Percentiles rank a stretch among this genome's conserved stretches.
Conservation (phyloP, 179 eudicot species). For the Spergularia azorica region DNA sequence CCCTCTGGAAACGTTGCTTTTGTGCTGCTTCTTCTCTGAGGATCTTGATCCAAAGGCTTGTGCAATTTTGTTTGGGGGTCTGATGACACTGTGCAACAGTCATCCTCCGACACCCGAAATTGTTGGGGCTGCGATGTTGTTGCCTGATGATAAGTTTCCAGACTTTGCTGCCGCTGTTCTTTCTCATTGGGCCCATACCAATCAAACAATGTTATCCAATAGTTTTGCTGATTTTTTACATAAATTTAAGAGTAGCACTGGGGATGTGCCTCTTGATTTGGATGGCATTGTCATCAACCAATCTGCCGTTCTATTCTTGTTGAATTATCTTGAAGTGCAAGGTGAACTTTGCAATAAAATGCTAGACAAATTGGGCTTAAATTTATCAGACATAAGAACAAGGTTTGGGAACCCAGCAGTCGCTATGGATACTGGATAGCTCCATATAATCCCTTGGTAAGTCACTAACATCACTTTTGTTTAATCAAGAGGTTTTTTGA, state of each 20-base stretch:
- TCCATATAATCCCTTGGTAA: slow-evolving; percentile 16
- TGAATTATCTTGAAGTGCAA: slow-evolving; percentile 30
- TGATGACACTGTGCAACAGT: slow-evolving; percentile 32
- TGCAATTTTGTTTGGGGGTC: slow-evolving; percentile 33
- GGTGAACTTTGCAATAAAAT: slow-evolving; percentile 20
- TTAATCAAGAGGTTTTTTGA: background rate
- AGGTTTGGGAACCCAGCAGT: slow-evolving; percentile 15
- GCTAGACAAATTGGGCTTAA: slow-evolving; percentile 30
- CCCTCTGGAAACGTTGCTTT: slow-evolving; percentile 41
- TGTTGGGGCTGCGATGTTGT: slow-evolving; percentile 43
- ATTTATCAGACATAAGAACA: slow-evolving; percentile 31
- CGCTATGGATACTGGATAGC: slow-evolving; percentile 32
- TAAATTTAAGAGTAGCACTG: slow-evolving; percentile 32
- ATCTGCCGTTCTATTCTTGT: slow-evolving; percentile 37
- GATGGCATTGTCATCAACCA: slow-evolving; percentile 30
- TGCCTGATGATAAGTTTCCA: slow-evolving; percentile 36
- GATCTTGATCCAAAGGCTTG: slow-evolving; percentile 28
- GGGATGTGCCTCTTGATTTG: slow-evolving; percentile 20
- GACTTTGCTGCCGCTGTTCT: slow-evolving; percentile 43
- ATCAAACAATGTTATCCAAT: slow-evolving; percentile 29
- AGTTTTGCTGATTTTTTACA: slow-evolving; percentile 35
- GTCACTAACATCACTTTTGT: slow-evolving; percentile 4
- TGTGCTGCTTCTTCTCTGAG: slow-evolving; percentile 36
- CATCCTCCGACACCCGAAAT: slow-evolving; percentile 45
- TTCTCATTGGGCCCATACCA: slow-evolving; percentile 34